Evolutionary conservation across 2,329 filamentous ascomycete genomes (phyloP).

Genomic region (Taxawa tesnikishii): DNA sequence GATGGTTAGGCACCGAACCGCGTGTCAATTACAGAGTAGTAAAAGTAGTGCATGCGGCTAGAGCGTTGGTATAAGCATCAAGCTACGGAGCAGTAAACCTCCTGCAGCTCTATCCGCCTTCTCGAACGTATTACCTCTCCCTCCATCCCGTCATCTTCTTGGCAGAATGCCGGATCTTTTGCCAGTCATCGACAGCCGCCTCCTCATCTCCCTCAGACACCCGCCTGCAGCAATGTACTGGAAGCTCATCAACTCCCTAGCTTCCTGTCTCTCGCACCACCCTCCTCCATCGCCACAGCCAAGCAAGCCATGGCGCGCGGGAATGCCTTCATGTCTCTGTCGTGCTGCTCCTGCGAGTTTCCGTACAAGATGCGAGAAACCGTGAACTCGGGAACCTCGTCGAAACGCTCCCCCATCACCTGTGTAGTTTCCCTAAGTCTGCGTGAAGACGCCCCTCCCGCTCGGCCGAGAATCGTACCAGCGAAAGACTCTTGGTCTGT

Average conservation of each 20-base stretch:
- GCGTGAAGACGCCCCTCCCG: constrained; percentile 19
- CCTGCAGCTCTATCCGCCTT: too few species aligned
- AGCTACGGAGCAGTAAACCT: too few species aligned
- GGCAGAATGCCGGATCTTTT: too few species aligned
- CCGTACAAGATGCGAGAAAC: constrained; percentile 32
- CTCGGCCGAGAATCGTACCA: constrained; percentile 43
- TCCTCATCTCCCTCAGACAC: constrained; percentile 37
- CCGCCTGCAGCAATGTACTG: constrained; percentile 39
- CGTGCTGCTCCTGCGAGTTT: constrained; percentile 16
- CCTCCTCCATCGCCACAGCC: constrained; percentile 26
- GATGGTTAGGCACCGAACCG: too few species aligned
- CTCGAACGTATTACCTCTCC: too few species aligned
- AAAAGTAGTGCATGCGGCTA: too few species aligned
- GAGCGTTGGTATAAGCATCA: too few species aligned
- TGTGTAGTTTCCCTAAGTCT: constrained; percentile 21
- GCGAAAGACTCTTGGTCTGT: constrained; percentile 45
- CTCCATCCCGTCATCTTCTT: too few species aligned
- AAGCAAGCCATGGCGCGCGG: constrained; percentile 40
- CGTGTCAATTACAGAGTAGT: too few species aligned
- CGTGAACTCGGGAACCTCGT: constrained; percentile 27
- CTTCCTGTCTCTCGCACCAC: constrained; percentile 16
- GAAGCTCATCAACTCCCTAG: constrained; percentile 35
- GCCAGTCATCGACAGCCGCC: too few species aligned
- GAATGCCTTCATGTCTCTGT: constrained; percentile 27
- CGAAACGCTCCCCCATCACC: constrained; percentile 27